Percentiles rank a stretch among this genome's conserved stretches.
Evolutionary conservation across 192 early-diverging fungal genomes (phyloP).

Genomic region (Coemansia sp.): DNA sequence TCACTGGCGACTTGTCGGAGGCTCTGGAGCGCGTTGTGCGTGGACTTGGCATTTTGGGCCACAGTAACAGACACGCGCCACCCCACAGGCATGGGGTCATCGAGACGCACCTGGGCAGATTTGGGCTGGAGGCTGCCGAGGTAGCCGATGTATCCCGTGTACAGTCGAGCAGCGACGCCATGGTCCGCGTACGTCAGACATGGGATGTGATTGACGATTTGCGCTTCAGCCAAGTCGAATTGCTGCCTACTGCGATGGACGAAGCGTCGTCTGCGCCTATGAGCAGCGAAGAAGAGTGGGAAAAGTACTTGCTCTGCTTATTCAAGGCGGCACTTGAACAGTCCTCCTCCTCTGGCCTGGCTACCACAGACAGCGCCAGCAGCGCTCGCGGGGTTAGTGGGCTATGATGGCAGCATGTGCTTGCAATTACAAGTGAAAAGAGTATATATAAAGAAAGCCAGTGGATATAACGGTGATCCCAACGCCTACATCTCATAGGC

Average conservation of each 20-base stretch:
- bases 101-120: conserved; percentile 11
- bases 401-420: background rate
- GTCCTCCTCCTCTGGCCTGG: background rate
- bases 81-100: conserved; percentile 21
- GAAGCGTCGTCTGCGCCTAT: background rate
- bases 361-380: background rate
- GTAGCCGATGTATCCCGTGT: conserved; percentile 20
- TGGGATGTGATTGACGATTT: conserved; percentile 40
- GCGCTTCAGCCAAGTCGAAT: conserved; percentile 31
- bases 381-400: background rate
- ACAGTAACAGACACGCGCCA: background rate
- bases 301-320: conserved; percentile 1
- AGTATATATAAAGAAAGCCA: background rate
- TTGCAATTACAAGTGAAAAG: background rate
- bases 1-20: background rate
- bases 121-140: conserved; percentile 14
- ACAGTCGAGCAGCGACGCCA: conserved; percentile 5
- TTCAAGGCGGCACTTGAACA: conserved; percentile 13
- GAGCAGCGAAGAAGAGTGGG: conserved; percentile 7
- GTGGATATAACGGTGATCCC: background rate
- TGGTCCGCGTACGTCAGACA: conserved; percentile 20
- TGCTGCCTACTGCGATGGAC: conserved; percentile 14
- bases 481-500: conserved; percentile 53
- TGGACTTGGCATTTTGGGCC: conserved; percentile 11
- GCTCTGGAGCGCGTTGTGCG: conserved; percentile 7